Evolutionary conservation across 371 early-diverging fungal species (phyloP).

Genomic region (Basidiobolus meristosporus): DNA sequence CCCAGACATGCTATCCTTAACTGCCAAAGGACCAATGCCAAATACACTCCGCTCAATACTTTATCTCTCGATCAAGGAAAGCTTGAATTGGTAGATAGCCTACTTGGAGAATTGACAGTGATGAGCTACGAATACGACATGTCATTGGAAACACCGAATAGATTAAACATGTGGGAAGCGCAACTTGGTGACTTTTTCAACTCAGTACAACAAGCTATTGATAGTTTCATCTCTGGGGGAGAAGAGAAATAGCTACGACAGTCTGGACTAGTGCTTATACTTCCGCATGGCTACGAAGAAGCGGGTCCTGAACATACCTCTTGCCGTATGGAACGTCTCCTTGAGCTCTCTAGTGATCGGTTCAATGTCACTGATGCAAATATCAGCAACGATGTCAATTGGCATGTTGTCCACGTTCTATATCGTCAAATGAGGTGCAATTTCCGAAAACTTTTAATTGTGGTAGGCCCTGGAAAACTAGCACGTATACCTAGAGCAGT

Average conservation of each 20-base stretch:
- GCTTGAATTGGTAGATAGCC: slow-evolving; percentile 71
- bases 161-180: slow-evolving; percentile 90
- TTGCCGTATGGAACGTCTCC: slow-evolving; percentile 75
- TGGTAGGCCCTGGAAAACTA: slow-evolving; percentile 74
- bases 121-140: slow-evolving; percentile 90
- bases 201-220: slow-evolving; percentile 87
- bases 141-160: slow-evolving; percentile 66
- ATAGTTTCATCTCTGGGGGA: slow-evolving; percentile 71
- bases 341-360: slow-evolving; percentile 55
- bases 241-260: slow-evolving; percentile 89
- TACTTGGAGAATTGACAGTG: slow-evolving; percentile 82
- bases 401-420: slow-evolving; percentile 85
- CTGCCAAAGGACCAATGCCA: slow-evolving; percentile 46
- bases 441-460: slow-evolving; percentile 79
- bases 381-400: slow-evolving; percentile 35
- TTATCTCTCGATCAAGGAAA: neutral
- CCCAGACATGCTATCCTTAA: slow-evolving; percentile 86
- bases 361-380: slow-evolving; percentile 19
- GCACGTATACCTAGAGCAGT: slow-evolving; percentile 26
- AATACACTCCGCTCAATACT: slow-evolving; percentile 52
- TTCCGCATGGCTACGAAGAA: slow-evolving; percentile 94
- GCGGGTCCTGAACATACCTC: slow-evolving; percentile 92
- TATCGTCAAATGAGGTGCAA: slow-evolving; percentile 71
- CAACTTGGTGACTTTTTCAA: slow-evolving; percentile 98
- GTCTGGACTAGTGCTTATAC: slow-evolving; percentile 72